Base-by-base conservation (phyloP, 2,329 filamentous ascomycete genomes). In the Rugonectria rugulosa region DNA sequence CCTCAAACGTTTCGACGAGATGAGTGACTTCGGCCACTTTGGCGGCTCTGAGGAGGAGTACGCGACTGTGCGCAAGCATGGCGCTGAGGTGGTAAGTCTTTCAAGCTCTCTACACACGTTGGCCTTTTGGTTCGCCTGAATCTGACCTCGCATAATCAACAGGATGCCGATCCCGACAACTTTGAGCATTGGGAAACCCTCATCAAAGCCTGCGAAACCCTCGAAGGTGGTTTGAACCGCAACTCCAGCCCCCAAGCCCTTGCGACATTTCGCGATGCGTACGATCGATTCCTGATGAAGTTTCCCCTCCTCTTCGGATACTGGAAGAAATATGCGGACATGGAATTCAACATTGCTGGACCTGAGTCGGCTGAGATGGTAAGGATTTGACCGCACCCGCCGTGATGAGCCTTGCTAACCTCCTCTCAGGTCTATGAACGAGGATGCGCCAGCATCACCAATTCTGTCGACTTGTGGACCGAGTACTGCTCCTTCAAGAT, bases 281-380 rank as follows among this genome's bases (percentile, higher is more conserved):
- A 96, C 79, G 93, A 99, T 73, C 87, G 90, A 42, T 96, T 99
- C 71, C 88, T 99, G 19, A 86, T 91, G 58, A 97, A 97, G 71
- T 99, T 97, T 63, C 95, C 95, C 3, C 83, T 98, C 10, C 86
- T 98, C 32, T 99, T 98, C 69, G 95, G 94, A 47, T 99, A 98
- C 79, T 99, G 95, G 95, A 98, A 98, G 80, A 98, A 97, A 74
- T 99, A 98, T 82, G 95, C 95, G 70, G 94, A 98, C 69, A 83
- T 96, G 61, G 95, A 99, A 71, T 99, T 99, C 77, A 92, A 92
- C 45, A 97, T 99, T 63, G 92, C 92, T 5, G 95, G 95, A 15
- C 96, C 95, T 5, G 95, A 99, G 79, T 94, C 94, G 37, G 95
- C 95, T 49, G 95, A 98, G 75, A 96, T 97, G 90, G 92, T 97